Percentiles rank a stretch among this genome's conserved stretches.
Conservation (phyloP, 78 protist species). For the Dictyostelium citrinum region DNA sequence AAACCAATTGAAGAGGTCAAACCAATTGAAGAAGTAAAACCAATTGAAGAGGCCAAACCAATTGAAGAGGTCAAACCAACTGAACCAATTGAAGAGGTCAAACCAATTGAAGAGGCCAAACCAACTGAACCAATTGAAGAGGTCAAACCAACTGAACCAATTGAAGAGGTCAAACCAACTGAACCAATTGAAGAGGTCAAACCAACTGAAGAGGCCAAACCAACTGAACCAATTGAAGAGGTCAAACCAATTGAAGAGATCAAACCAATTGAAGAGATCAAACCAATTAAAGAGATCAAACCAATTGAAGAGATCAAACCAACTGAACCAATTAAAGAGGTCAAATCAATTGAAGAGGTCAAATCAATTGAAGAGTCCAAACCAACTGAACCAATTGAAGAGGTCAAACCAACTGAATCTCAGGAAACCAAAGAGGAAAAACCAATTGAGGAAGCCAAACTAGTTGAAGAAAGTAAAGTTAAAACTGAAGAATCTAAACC, state of each 20-base stretch:
- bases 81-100: background rate
- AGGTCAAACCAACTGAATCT: background rate
- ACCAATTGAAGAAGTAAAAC: background rate
- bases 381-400: background rate
- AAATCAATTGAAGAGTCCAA: background rate
- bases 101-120: background rate
- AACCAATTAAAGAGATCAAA: background rate
- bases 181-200: constrained; percentile 2
- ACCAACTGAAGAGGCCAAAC: background rate
- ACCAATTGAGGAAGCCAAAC: background rate
- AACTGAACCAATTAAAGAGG: background rate
- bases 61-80: background rate
- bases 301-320: background rate
- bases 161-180: background rate
- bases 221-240: constrained; percentile 1
- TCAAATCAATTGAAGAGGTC: background rate
- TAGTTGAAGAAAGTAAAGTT: no score
- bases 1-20: background rate
- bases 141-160: background rate
- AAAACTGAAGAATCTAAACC: no score
- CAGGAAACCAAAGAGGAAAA: no score
- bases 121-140: constrained; percentile 10
- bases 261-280: background rate
- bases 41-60: background rate
- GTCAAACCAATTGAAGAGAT: background rate